phyloP scores from a whole-genome alignment of 1,284 basidiomycete species.

The Irpex sp. region DNA sequence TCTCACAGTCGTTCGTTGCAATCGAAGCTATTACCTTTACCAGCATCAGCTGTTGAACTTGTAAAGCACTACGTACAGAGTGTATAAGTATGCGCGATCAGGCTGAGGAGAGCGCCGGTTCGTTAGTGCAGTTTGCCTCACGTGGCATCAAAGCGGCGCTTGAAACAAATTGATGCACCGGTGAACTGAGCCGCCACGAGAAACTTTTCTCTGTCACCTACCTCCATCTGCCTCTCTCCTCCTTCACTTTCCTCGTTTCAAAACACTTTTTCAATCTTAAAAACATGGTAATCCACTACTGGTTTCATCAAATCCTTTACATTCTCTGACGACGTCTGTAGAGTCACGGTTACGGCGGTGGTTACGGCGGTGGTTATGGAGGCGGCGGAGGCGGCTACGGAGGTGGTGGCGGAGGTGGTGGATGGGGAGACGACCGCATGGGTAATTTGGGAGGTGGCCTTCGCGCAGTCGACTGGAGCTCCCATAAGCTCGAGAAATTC shows the following conservation, averaged over 20 bases:
- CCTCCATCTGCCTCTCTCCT: slow-evolving; percentile 3
- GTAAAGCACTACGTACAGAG: too few species aligned
- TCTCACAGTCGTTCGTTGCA: background rate
- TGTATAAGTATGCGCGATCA: too few species aligned
- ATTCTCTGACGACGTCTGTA: slow-evolving; percentile 12
- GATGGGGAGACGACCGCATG: slow-evolving; percentile 77
- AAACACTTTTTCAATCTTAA: background rate
- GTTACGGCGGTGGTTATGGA: slow-evolving; percentile 25
- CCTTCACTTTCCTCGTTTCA: slow-evolving; percentile 1
- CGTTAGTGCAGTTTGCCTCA: too few species aligned
- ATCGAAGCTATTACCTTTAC: background rate
- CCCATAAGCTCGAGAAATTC: slow-evolving; percentile 73
- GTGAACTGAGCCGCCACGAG: slow-evolving; percentile 3
- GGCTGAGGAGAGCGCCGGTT: too few species aligned
- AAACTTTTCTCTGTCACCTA: slow-evolving; percentile 6
- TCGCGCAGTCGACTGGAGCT: slow-evolving; percentile 82
- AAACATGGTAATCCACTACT: background rate
- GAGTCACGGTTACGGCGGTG: slow-evolving; percentile 27
- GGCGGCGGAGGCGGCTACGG: slow-evolving; percentile 22
- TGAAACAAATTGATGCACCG: background rate
- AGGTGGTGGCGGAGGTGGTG: slow-evolving; percentile 48
- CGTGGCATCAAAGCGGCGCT: background rate
- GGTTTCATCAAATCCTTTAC: background rate
- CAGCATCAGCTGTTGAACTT: too few species aligned
- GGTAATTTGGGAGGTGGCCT: slow-evolving; percentile 81